A percentile compares a stretch with the other conserved stretches of the same genome.
phyloP scores from a whole-genome alignment of 768 basidiomycete species.

The Dentipellis sp. region DNA sequence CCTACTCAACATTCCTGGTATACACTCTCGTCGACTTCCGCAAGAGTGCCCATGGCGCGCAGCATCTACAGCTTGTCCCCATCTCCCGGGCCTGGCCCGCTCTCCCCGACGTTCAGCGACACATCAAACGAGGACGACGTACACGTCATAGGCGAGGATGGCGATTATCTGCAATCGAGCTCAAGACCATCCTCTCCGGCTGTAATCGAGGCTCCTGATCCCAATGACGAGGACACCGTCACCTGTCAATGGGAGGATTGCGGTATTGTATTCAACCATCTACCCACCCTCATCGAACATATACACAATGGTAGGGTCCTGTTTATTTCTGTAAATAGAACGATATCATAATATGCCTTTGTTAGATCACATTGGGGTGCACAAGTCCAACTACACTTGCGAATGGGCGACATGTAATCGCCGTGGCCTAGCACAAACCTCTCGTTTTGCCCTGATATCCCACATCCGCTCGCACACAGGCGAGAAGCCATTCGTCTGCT shows the following conservation, averaged over 20 bases:
- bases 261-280: constrained; percentile 58
- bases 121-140: background rate
- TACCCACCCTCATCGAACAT: constrained; percentile 72
- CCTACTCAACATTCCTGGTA: background rate
- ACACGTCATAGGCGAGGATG: background rate
- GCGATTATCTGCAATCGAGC: background rate
- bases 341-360: constrained; percentile 6
- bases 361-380: constrained; percentile 72
- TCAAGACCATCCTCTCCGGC: background rate
- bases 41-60: background rate
- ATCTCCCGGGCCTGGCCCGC: background rate
- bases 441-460: constrained; percentile 82
- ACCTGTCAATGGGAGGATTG: constrained; percentile 85
- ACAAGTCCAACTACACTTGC: constrained; percentile 82
- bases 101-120: background rate
- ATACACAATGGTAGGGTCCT: constrained; percentile 62
- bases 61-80: constrained; percentile 1
- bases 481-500: constrained; percentile 86
- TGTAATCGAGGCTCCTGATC: background rate
- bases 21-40: background rate
- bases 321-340: background rate
- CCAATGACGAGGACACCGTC: constrained; percentile 40
- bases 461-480: constrained; percentile 91
- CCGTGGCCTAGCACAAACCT: constrained; percentile 76
- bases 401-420: constrained; percentile 82